These are phyloP conservation scores for Groenewaldozyma auringiensis DNA, from an alignment of 1,139 yeast genomes.

Conservation along the genomic window DNA sequence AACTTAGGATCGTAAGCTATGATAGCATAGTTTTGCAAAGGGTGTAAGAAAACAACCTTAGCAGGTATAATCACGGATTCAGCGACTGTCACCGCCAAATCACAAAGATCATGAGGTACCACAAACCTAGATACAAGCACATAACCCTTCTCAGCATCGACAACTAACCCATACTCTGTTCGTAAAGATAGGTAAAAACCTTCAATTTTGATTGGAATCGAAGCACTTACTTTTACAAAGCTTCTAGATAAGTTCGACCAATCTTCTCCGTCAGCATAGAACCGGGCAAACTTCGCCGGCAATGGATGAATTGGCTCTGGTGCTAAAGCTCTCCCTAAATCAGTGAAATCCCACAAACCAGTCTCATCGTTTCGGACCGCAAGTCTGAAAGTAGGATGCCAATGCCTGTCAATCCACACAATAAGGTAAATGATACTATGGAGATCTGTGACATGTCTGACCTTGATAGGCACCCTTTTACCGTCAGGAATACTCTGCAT, in stretches of 20 bases:
- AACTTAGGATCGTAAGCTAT: constrained; percentile 73
- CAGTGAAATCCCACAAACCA: constrained; percentile 81
- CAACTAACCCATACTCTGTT: constrained; percentile 67
- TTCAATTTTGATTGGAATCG: constrained; percentile 64
- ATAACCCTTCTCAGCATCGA: constrained; percentile 73
- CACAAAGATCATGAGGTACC: constrained; percentile 82
- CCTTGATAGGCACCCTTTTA: constrained; percentile 60
- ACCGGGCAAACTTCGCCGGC: constrained; percentile 62
- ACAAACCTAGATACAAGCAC: constrained; percentile 70
- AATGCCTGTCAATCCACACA: constrained; percentile 72
- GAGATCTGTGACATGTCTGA: constrained; percentile 73
- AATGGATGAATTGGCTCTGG: constrained; percentile 44
- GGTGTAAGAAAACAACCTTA: constrained; percentile 75
- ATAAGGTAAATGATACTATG: constrained; percentile 59
- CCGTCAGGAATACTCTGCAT: constrained; percentile 74
- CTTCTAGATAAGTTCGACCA: constrained; percentile 45
- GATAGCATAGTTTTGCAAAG: constrained; percentile 79
- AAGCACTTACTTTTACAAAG: constrained; percentile 61
- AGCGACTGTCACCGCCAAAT: constrained; percentile 71
- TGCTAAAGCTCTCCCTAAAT: constrained; percentile 34
- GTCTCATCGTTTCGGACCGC: constrained; percentile 73
- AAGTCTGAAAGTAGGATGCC: constrained; percentile 64
- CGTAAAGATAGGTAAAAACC: constrained; percentile 41
- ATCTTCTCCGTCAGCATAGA: constrained; percentile 52
- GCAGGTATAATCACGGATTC: constrained; percentile 81